Conservation (phyloP, 2,329 filamentous ascomycete genomes). For the Chrysoporthe austroafricana region DNA sequence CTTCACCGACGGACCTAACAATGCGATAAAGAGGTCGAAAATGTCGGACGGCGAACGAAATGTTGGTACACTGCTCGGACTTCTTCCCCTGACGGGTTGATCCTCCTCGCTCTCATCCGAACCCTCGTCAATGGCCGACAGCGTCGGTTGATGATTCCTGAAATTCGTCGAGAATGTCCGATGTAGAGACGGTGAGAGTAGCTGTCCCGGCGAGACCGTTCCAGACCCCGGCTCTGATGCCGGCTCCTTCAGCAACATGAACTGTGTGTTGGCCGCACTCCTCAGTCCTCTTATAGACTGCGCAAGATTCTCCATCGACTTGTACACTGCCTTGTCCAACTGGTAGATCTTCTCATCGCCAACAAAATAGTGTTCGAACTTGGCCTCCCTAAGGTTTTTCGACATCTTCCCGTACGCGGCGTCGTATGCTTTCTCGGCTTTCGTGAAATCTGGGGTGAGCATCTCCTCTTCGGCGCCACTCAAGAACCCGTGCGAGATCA, state of each 20-base stretch:
- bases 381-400: conserved; percentile 81
- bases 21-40: conserved; percentile 85
- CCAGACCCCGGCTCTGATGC: conserved; percentile 38
- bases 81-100: conserved; percentile 33
- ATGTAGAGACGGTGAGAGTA: conserved; percentile 37
- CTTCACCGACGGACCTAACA: conserved; percentile 93
- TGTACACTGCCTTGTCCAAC: conserved; percentile 78
- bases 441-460: conserved; percentile 65
- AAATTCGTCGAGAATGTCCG: conserved; percentile 38
- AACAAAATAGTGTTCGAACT: conserved; percentile 83
- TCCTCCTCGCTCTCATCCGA: conserved; percentile 61
- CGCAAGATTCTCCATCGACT: conserved; percentile 81
- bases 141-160: conserved; percentile 46
- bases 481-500: conserved; percentile 82
- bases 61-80: conserved; percentile 36
- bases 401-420: conserved; percentile 71
- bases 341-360: conserved; percentile 80
- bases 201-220: conserved; percentile 38
- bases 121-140: conserved; percentile 67
- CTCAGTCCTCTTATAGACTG: conserved; percentile 89
- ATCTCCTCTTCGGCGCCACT: conserved; percentile 82
- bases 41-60: conserved; percentile 76
- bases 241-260: conserved; percentile 75
- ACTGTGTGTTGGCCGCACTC: conserved; percentile 88
- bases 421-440: conserved; percentile 66